phyloP scores from a whole-genome alignment of 1,284 basidiomycete species.

The Sporisorium iseilematis-ciliati region DNA sequence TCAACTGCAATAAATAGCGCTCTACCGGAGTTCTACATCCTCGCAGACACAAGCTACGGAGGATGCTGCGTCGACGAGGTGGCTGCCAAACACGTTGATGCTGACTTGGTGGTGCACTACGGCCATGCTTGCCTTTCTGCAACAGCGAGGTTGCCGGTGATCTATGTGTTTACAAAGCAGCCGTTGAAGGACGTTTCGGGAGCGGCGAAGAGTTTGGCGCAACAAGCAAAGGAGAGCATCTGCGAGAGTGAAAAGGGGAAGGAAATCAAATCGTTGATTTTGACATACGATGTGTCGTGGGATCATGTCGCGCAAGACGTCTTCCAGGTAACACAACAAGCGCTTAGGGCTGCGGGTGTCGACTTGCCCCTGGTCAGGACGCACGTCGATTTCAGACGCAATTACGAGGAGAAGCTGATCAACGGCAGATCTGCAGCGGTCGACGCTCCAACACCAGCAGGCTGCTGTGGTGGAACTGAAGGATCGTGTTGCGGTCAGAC shows the following conservation, averaged over 20 bases:
- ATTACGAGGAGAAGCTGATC: constrained; percentile 53
- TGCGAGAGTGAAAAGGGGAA: neutral
- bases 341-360: constrained; percentile 24
- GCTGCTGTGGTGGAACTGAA: constrained; percentile 1
- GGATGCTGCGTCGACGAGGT: constrained; percentile 98
- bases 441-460: neutral
- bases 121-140: constrained; percentile 92
- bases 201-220: constrained; percentile 35
- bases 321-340: constrained; percentile 71
- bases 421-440: constrained; percentile 17
- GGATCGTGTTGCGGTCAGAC: neutral
- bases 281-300: constrained; percentile 86
- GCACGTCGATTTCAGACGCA: constrained; percentile 54
- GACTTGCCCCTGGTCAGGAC: constrained; percentile 42
- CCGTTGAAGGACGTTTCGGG: constrained; percentile 71
- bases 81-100: constrained; percentile 91
- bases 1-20: neutral
- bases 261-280: constrained; percentile 71
- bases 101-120: constrained; percentile 92
- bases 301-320: constrained; percentile 71
- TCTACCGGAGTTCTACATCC: constrained; percentile 77
- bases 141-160: constrained; percentile 82
- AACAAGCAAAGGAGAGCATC: constrained; percentile 24
- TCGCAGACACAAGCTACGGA: constrained; percentile 97
- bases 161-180: constrained; percentile 86